phyloP scores from a whole-genome alignment of 495 filamentous ascomycete genomes.

The Oidiodendron maius region DNA sequence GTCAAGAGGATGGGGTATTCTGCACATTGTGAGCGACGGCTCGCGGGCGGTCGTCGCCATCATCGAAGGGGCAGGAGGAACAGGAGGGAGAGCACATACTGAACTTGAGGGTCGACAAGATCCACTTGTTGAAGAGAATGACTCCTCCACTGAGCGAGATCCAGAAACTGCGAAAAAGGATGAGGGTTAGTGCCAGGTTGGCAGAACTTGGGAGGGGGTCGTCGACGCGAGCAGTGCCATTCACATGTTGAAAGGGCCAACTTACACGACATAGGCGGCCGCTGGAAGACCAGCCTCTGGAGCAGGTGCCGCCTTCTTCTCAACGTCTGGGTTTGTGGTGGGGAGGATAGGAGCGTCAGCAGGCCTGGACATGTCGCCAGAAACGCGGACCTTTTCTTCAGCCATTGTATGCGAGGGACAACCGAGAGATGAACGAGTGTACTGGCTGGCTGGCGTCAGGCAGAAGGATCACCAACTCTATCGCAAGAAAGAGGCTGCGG shows the following conservation, averaged over 20 bases:
- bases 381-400: slow-evolving; percentile 74
- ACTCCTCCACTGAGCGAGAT: slow-evolving; percentile 86
- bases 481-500: not conserved
- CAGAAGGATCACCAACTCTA: not conserved
- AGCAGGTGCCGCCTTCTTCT: slow-evolving; percentile 55
- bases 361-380: slow-evolving; percentile 61
- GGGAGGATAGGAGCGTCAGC: slow-evolving; percentile 62
- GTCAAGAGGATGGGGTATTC: slow-evolving; percentile 71
- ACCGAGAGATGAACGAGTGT: slow-evolving; percentile 2
- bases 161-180: slow-evolving; percentile 64
- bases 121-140: slow-evolving; percentile 99
- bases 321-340: slow-evolving; percentile 65
- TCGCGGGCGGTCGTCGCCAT: not conserved
- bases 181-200: slow-evolving; percentile 2
- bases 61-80: too few species aligned
- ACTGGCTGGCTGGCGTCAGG: not conserved
- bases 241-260: too few species aligned
- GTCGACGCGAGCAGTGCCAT: too few species aligned
- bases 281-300: slow-evolving; percentile 67
- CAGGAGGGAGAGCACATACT: slow-evolving; percentile 25
- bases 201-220: too few species aligned
- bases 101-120: slow-evolving; percentile 78
- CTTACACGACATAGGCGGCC: slow-evolving; percentile 84
- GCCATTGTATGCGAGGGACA: slow-evolving; percentile 43
- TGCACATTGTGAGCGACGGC: slow-evolving; percentile 29